These are phyloP conservation scores for Hygrocybe coccinea DNA, from an alignment of 768 basidiomycete genomes.

Conservation along the genomic window DNA sequence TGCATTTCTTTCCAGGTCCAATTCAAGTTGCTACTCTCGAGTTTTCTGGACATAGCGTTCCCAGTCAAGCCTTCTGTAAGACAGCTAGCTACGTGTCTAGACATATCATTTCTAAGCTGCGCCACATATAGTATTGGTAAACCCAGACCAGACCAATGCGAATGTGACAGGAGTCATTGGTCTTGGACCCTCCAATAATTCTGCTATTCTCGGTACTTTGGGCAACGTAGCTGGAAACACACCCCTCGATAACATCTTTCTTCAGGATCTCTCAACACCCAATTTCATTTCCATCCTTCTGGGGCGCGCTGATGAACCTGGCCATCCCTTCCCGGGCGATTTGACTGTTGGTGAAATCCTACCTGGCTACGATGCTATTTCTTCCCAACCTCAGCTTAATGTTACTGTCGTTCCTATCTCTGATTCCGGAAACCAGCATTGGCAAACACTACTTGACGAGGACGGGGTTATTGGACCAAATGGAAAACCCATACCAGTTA, in stretches of 20 bases:
- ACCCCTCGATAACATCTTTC: slow-evolving; percentile 62
- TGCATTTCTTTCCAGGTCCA: slow-evolving; percentile 8
- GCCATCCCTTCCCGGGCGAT: slow-evolving; percentile 50
- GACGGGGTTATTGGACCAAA: slow-evolving; percentile 61
- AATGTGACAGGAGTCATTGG: slow-evolving; percentile 18
- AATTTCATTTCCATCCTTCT: slow-evolving; percentile 64
- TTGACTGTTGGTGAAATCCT: slow-evolving; percentile 60
- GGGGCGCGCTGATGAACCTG: slow-evolving; percentile 52
- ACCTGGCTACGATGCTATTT: slow-evolving; percentile 44
- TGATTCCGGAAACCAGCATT: slow-evolving; percentile 14
- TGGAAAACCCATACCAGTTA: slow-evolving; percentile 43
- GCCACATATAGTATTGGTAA: slow-evolving; percentile 8
- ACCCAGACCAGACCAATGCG: slow-evolving; percentile 3
- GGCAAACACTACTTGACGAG: slow-evolving; percentile 53
- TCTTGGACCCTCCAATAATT: slow-evolving; percentile 19
- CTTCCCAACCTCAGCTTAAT: slow-evolving; percentile 45
- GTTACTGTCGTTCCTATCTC: slow-evolving; percentile 33
- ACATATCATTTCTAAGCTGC: neutral
- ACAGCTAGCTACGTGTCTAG: neutral
- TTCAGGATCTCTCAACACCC: slow-evolving; percentile 49
- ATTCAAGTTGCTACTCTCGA: slow-evolving; percentile 13
- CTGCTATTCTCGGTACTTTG: slow-evolving; percentile 10
- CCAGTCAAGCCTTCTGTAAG: slow-evolving; percentile 19
- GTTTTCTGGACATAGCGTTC: slow-evolving; percentile 18
- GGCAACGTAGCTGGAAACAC: slow-evolving; percentile 38